phyloP scores from a whole-genome alignment of 345 rosid genomes.

The Hirschfeldia incana region DNA sequence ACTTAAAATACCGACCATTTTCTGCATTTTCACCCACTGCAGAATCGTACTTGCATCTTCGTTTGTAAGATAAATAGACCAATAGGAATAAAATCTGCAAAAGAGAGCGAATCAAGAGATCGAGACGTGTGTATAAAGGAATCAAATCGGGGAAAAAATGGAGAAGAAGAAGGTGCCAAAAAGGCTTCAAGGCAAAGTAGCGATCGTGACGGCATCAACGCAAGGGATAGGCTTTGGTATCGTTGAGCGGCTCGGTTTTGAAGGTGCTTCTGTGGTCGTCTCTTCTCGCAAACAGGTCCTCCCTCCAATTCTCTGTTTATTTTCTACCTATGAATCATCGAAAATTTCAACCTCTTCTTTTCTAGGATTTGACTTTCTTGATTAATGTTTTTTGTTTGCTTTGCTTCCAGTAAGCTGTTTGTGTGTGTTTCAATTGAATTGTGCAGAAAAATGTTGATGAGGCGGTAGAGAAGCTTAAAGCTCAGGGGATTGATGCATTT shows the following conservation, averaged over 20 bases:
- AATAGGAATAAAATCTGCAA: neutral
- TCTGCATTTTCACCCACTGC: neutral
- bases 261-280: slow-evolving; percentile 48
- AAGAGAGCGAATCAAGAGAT: neutral
- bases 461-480: slow-evolving; percentile 69
- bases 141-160: slow-evolving; percentile 24
- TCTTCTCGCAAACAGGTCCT: slow-evolving; percentile 43
- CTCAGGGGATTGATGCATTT: slow-evolving; percentile 59
- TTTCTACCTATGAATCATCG: neutral
- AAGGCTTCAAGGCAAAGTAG: slow-evolving; percentile 77
- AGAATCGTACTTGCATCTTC: neutral
- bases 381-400: neutral
- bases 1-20: neutral
- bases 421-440: neutral
- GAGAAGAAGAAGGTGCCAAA: slow-evolving; percentile 45
- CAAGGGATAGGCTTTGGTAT: slow-evolving; percentile 86
- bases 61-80: neutral
- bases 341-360: neutral
- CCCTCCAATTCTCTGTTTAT: neutral
- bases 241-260: slow-evolving; percentile 73
- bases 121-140: neutral
- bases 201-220: slow-evolving; percentile 89
- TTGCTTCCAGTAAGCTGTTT: neutral
- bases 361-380: neutral
- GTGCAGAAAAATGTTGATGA: slow-evolving; percentile 75